Conservation (phyloP, 495 filamentous ascomycete species). For the Immersiella caudata region DNA sequence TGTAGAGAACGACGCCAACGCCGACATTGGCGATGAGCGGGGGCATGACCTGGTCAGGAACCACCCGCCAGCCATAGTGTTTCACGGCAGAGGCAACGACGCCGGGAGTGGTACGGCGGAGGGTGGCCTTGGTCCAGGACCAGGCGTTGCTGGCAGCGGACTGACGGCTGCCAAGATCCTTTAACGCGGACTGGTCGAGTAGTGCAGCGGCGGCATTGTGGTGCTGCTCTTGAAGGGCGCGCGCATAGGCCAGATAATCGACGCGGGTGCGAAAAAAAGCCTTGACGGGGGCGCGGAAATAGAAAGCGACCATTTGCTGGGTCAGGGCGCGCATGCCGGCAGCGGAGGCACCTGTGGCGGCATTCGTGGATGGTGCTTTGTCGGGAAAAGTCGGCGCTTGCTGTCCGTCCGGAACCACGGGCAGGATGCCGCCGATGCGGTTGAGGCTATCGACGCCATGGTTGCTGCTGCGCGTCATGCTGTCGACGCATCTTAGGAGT, state of each 20-base stretch:
- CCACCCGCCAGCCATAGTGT: constrained; percentile 80
- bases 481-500: constrained; percentile 22
- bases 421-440: constrained; percentile 37
- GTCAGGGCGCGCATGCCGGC: constrained; percentile 79
- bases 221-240: constrained; percentile 45
- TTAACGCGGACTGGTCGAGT: constrained; percentile 31
- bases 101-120: constrained; percentile 74
- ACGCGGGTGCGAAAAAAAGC: constrained; percentile 87
- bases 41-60: constrained; percentile 86
- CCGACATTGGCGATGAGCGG: constrained; percentile 84
- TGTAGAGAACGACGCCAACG: constrained; percentile 84
- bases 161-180: constrained; percentile 36
- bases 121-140: constrained; percentile 58
- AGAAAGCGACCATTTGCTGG: constrained; percentile 79
- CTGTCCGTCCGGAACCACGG: constrained; percentile 39
- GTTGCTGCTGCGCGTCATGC: constrained; percentile 30
- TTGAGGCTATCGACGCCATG: constrained; percentile 22
- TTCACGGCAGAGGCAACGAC: constrained; percentile 77
- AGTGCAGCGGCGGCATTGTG: constrained; percentile 18
- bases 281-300: constrained; percentile 86
- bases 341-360: constrained; percentile 72
- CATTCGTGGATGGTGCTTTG: constrained; percentile 62
- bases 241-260: constrained; percentile 66
- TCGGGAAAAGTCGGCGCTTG: constrained; percentile 35
- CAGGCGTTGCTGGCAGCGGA: constrained; percentile 12